Evolutionary conservation across 2,329 filamentous ascomycete genomes (phyloP).

Genomic region (Calonectria naviculata): DNA sequence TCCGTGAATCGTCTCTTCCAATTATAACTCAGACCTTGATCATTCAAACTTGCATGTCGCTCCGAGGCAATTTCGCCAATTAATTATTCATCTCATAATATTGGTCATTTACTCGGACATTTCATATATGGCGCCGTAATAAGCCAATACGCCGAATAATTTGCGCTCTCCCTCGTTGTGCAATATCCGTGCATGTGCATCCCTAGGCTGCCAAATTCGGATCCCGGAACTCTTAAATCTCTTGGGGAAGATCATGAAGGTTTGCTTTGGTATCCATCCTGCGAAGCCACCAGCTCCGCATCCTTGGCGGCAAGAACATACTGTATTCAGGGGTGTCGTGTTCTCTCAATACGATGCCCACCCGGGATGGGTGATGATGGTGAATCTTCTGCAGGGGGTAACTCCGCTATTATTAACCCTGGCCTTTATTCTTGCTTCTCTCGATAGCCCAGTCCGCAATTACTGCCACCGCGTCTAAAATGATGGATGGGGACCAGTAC

Average conservation of each 20-base stretch:
- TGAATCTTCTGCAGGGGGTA: conserved; percentile 13
- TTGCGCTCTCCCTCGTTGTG: conserved; percentile 31
- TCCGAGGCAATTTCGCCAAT: conserved; percentile 32
- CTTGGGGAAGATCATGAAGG: background rate
- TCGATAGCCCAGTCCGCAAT: conserved; percentile 9
- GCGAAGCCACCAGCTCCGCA: background rate
- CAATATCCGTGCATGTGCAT: conserved; percentile 33
- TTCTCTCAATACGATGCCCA: conserved; percentile 18
- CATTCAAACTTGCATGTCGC: conserved; percentile 23
- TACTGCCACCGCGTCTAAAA: background rate
- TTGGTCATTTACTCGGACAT: conserved; percentile 21
- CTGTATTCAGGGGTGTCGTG: conserved; percentile 9
- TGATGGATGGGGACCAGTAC: background rate
- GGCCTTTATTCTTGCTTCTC: background rate
- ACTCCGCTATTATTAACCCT: background rate
- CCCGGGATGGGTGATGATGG: background rate
- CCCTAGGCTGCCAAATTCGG: conserved; percentile 14
- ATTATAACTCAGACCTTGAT: conserved; percentile 4
- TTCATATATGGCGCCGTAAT: conserved; percentile 31
- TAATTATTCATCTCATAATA: background rate
- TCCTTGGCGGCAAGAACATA: background rate
- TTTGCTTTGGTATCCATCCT: background rate
- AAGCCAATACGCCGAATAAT: conserved; percentile 40
- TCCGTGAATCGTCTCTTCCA: conserved; percentile 28
- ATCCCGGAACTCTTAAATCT: conserved; percentile 22